Evolutionary conservation across 1,284 basidiomycete genomes (phyloP), one percentile per base, ranked within the genome.

Genomic region (Malassezia arunalokei): DNA sequence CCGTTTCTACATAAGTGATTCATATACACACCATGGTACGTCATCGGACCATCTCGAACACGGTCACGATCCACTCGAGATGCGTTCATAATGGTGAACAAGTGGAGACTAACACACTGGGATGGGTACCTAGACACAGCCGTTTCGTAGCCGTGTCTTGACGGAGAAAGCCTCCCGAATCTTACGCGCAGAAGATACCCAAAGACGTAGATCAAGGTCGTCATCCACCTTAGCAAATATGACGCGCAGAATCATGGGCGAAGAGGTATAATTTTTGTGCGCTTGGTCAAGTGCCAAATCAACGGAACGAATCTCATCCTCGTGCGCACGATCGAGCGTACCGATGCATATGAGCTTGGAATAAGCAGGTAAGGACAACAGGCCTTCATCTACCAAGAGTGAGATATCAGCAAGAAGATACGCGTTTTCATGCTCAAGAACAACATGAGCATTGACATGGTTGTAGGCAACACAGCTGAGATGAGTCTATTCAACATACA

Each of bases 11-110:
- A 41, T 48, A 27, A 48, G 46, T 14, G 24, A 7, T 9, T 7
- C n/a, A 11, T 14, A n/a, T 32, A 46, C 53, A n/a, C 11, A 50
- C 53, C 53, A 50, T 50, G 43, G 28, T 50, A 50, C 12, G 53
- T 55, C 53, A 55, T 55, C 12, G 53, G 53, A 15, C 53, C 48
- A 39, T 55, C 53, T 8, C 32, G 39, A 2, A 55, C 53, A 14
- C 47, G 47, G 30, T 55, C 53, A 27, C 53, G 51, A n/a, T 28
- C 33, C 8, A 35, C 11, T 35, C 33, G 33, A 12, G 33, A 35
- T 35, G 33, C 11, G 11, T 8, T 38, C 27, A 14, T 24, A 14
- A 39, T 47, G 44, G 24, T 15, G 8, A 7, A 9, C 6, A 15
- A 29, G 9, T 7, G 31, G 20, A 24, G n/a, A 35, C 1, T 35